Base-by-base conservation (phyloP, 345 rosid species). In the Gossypium longicalyx region DNA sequence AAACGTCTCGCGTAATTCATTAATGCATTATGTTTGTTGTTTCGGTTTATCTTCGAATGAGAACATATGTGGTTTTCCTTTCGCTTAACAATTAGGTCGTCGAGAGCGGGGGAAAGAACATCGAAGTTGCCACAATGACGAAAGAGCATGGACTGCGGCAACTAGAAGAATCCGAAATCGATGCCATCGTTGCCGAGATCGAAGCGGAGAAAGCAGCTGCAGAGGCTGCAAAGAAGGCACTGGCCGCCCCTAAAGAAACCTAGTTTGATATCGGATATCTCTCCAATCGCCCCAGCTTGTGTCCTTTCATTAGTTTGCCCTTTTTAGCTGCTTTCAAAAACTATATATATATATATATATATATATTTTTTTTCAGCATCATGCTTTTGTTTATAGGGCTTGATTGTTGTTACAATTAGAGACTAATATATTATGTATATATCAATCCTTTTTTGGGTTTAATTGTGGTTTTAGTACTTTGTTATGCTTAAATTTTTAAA, bases 41-140 rank as follows among this genome's bases (percentile, higher is more conserved):
- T 48, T 20, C 12, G 2, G 27, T n/a, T 65, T 44, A 2, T 66
- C 53, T 10, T 45, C 52, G 51, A 7, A 44, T 44, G 70, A 20
- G 5, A 66, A 22, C 52, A 43, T 66, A 12, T 1, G 29, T 66
- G 4, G 3, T 64, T 41, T 22, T n/a, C 4, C 4, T 19, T 53
- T 22, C 3, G 20, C 3, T 62, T 62, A 56, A 63, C 67, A 16
- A 34, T 17, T 63, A 94, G 98, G 98, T 92, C 47, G 97, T 90
- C 29, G 98, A 94, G 85, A 94, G 97, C 49, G 98, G 98, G 7
- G 97, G 98, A 25, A 94, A 94, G 91, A 94, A 92, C 88, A 92
- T 92, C 73, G 97, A 94, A 86, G 83, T 92, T 62, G 98, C 95
- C 44, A 90, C 90, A 71, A 91, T 94, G 98, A 90, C 90, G 23